Conservation (phyloP, 345 rosid genomes). For the Moringa oleifera region DNA sequence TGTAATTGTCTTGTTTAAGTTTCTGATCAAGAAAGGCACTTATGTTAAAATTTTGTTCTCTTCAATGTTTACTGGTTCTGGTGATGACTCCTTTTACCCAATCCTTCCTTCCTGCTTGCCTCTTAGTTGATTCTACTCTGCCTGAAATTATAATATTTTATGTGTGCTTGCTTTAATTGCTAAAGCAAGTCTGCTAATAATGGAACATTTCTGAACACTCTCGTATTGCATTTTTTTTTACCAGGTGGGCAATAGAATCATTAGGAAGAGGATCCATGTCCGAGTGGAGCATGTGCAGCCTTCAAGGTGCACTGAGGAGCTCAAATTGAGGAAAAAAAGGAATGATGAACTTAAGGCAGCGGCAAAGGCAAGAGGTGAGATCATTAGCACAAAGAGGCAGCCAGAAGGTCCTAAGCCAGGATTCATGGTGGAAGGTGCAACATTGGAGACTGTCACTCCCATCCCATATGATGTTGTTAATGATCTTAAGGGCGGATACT, state of each 20-base stretch:
- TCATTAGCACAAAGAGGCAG: constrained; percentile 71
- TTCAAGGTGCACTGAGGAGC: constrained; percentile 67
- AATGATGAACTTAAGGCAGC: constrained; percentile 66
- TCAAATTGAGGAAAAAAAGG: constrained; percentile 42
- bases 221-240: no score
- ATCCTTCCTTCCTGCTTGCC: background rate
- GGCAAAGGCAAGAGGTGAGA: constrained; percentile 63
- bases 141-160: no score
- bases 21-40: no score
- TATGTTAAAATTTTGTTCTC: no score
- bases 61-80: no score
- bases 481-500: constrained; percentile 87
- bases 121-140: background rate
- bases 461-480: constrained; percentile 86
- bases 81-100: no score
- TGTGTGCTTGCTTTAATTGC: no score
- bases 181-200: no score
- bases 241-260: constrained; percentile 64
- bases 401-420: constrained; percentile 85
- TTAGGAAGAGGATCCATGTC: constrained; percentile 77
- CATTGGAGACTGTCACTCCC: constrained; percentile 73
- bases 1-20: no score
- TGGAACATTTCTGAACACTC: no score
- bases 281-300: constrained; percentile 72
- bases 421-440: constrained; percentile 83